phyloP scores from a whole-genome alignment of 2,329 filamentous ascomycete species.

The Ophiostoma ulmi region DNA sequence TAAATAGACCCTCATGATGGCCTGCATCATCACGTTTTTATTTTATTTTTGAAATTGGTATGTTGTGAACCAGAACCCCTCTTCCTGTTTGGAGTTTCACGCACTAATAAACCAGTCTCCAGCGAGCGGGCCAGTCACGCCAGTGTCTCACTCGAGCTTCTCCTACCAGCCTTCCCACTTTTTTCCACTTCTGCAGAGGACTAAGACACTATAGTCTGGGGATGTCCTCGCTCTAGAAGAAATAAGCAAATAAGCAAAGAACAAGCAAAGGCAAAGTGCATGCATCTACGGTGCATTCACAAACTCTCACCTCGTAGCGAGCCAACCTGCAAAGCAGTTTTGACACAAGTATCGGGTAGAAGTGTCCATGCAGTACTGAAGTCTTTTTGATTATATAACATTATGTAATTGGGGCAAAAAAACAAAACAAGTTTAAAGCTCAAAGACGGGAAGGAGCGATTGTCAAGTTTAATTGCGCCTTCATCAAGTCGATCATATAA shows the following conservation, averaged over 20 bases:
- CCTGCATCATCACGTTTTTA: background rate
- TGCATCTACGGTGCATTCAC: background rate
- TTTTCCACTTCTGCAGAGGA: constrained; percentile 4
- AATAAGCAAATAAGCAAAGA: background rate
- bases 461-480: background rate
- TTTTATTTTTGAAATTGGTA: background rate
- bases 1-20: too few species aligned
- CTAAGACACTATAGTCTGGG: background rate
- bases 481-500: background rate
- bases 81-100: background rate
- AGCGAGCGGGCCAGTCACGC: too few species aligned
- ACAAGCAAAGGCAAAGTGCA: background rate
- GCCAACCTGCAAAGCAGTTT: background rate
- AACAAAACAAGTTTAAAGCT: background rate
- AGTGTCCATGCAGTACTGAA: background rate
- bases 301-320: background rate
- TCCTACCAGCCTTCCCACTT: background rate
- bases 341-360: background rate
- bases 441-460: background rate
- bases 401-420: too few species aligned
- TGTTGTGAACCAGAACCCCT: background rate
- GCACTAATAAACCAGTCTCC: too few species aligned
- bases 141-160: background rate
- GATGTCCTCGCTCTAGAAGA: background rate
- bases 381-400: background rate